A percentile compares a stretch with the other conserved stretches of the same genome.
Conservation (phyloP, 805 yeast genomes). For the Saccharomycopsis babjevae region DNA sequence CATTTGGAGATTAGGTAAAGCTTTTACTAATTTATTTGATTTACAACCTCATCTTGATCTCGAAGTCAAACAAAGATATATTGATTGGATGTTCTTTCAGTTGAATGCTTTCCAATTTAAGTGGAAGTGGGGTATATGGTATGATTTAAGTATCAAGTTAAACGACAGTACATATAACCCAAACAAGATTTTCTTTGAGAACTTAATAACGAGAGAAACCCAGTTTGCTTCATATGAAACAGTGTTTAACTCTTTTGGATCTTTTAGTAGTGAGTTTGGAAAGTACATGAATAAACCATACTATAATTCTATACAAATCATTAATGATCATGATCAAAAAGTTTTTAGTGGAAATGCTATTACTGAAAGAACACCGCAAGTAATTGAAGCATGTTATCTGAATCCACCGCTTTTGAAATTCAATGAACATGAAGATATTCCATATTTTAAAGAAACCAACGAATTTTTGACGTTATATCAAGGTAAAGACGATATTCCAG, state of each 20-base stretch:
- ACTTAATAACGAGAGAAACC: conserved; percentile 74
- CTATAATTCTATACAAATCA: conserved; percentile 25
- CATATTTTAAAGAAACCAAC: conserved; percentile 29
- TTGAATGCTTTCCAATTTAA: conserved; percentile 88
- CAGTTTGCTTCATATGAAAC: conserved; percentile 68
- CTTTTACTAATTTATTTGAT: conserved; percentile 71
- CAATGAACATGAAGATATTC: conserved; percentile 22
- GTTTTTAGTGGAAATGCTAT: conserved; percentile 24
- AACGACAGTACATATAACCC: conserved; percentile 54
- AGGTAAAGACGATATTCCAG: conserved; percentile 17
- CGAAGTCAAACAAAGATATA: conserved; percentile 60
- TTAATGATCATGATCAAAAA: conserved; percentile 29
- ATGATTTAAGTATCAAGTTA: conserved; percentile 39
- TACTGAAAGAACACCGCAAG: conserved; percentile 1
- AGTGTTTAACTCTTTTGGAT: conserved; percentile 52
- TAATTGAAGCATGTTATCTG: conserved; percentile 16
- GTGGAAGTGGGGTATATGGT: conserved; percentile 99
- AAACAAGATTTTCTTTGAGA: conserved; percentile 58
- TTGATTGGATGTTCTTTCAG: conserved; percentile 91
- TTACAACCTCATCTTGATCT: conserved; percentile 60
- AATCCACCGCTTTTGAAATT: conserved; percentile 23
- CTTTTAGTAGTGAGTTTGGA: conserved; percentile 41
- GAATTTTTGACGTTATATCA: conserved; percentile 21
- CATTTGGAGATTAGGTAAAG: conserved; percentile 92
- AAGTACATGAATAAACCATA: conserved; percentile 37